Evolutionary conservation across 345 rosid species (phyloP), one percentile per base, ranked within the genome.

Genomic region (Psidium friedrichsthalianum): DNA sequence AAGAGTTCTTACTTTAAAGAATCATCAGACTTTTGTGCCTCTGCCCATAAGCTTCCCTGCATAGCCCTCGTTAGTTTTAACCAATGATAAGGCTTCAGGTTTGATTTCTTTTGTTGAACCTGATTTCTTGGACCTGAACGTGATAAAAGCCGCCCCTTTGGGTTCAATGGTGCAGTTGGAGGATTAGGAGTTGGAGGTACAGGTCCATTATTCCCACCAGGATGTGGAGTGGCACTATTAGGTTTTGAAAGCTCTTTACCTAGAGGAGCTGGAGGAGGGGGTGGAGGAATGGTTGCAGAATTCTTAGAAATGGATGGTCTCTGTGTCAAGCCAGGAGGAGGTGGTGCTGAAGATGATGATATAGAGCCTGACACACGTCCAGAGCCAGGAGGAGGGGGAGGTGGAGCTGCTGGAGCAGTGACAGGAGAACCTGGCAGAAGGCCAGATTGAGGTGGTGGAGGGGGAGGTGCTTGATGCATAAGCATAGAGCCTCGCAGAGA

Each of bases 21-120:
- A 88, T 97, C 98, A 86, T 96, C 94, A 84, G 92, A 87, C 89
- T 94, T 97, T 89, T 94, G 98, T 76, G 98, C 89, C 91, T 97
- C 99, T 44, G 98, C 99, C 99, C 99, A 97, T 85, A 97, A 91
- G 89, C 99, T 97, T 89, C 99, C 99, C 87, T 92, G 94, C 44
- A 95, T 94, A 59, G 98, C 98, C 93, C 95, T 95, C 84, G 96
- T 88, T 83, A 97, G 86, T 91, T 97, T 97, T 92, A 95, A 89
- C 99, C 99, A 97, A 90, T 97, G 99, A 90, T 94, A 91, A 13
- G 99, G 98, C 91, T 97, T 97, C 85, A 97, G 89, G 84, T 54
- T 52, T 36, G 84, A 40, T 54, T 91, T 97, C 95, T 88, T 95
- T 93, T 59, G 92, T 78, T 90, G 84, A 54, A 82, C 61, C 61